phyloP scores from a whole-genome alignment of 208 protist genomes.

The Leishmania amazonensis region DNA sequence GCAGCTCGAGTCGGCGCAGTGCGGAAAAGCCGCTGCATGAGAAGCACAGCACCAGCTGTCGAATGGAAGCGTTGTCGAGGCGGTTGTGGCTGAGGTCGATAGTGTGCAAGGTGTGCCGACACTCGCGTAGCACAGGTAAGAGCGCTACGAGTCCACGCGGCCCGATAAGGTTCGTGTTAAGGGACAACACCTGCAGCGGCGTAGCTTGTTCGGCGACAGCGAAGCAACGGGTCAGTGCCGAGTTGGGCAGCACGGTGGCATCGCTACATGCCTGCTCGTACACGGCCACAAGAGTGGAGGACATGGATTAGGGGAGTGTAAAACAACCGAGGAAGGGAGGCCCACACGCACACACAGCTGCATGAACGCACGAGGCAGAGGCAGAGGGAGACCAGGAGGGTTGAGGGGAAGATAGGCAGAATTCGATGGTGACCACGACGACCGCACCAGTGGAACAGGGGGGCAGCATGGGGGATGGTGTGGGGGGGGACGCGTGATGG shows the following conservation, averaged over 20 bases:
- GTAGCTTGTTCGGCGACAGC: not conserved
- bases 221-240: conserved; percentile 18
- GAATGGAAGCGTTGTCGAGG: conserved; percentile 43
- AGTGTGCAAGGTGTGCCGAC: conserved; percentile 44
- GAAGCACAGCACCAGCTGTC: conserved; percentile 18
- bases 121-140: conserved; percentile 29
- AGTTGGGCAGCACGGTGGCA: conserved; percentile 22
- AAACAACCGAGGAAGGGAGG: not conserved
- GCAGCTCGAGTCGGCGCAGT: conserved; percentile 51
- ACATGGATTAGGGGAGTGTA: not conserved
- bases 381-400: not conserved
- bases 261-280: conserved; percentile 31
- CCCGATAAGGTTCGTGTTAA: conserved; percentile 51
- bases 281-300: conserved; percentile 10
- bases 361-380: not conserved
- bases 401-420: not conserved
- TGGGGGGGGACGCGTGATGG: not conserved
- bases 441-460: not conserved
- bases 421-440: not conserved
- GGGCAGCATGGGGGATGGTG: not conserved
- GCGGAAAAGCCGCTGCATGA: conserved; percentile 36
- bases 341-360: not conserved
- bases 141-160: conserved; percentile 48
- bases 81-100: conserved; percentile 57
- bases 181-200: conserved; percentile 37